Evolutionary conservation across 345 rosid genomes (phyloP).

Genomic region (Pistacia atlantica): DNA sequence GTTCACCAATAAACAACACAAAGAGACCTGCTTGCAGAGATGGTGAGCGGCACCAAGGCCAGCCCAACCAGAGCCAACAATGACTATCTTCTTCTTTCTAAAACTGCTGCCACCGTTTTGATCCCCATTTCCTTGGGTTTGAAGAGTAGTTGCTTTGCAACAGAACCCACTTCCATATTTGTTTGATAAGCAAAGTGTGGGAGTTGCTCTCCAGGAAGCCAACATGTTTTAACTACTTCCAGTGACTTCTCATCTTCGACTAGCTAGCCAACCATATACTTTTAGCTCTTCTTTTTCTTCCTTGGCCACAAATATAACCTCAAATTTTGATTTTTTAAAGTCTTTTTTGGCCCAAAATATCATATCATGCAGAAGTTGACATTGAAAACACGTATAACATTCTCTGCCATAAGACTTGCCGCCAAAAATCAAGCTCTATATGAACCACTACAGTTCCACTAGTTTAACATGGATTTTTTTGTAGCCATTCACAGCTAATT

Average conservation of each 20-base stretch:
- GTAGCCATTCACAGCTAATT: too few species aligned
- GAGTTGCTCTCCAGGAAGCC: constrained; percentile 23
- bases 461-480: neutral
- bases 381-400: neutral
- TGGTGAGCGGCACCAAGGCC: constrained; percentile 70
- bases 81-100: constrained; percentile 41
- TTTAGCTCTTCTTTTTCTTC: neutral
- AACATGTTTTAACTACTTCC: constrained; percentile 25
- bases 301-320: neutral
- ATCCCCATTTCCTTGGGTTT: constrained; percentile 24
- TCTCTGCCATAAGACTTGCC: neutral
- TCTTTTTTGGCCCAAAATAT: too few species aligned
- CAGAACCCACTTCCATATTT: constrained; percentile 22
- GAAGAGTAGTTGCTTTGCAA: constrained; percentile 26
- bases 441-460: neutral
- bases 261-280: neutral
- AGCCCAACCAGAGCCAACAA: constrained; percentile 73
- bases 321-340: too few species aligned
- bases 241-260: neutral
- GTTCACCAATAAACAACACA: neutral
- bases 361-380: too few species aligned
- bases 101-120: neutral
- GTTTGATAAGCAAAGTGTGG: neutral
- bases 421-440: neutral
- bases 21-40: constrained; percentile 50